These are phyloP conservation scores for Nitzschia sp. DNA, from an alignment of 108 stramenopile genomes.

Conservation along the genomic window DNA sequence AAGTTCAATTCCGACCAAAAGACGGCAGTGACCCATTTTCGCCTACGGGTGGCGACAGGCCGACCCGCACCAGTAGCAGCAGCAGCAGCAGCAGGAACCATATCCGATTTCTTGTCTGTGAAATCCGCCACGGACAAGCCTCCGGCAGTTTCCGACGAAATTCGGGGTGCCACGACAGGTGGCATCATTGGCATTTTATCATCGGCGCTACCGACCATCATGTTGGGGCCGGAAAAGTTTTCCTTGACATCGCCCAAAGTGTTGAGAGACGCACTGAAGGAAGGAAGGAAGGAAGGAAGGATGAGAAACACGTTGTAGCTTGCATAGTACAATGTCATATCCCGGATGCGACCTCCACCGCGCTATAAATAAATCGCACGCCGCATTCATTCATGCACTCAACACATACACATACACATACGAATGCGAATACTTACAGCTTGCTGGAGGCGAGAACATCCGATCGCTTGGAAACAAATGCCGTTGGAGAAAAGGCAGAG, in stretches of 20 bases:
- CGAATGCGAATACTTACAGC: background rate
- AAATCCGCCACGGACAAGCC: background rate
- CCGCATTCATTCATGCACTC: no score
- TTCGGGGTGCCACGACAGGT: background rate
- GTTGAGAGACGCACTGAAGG: background rate
- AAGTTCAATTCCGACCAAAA: background rate
- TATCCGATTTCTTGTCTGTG: background rate
- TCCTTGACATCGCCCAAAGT: background rate
- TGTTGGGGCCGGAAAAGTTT: constrained; percentile 4
- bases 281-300: no score
- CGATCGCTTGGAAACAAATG: background rate
- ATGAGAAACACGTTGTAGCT: no score
- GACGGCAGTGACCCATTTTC: background rate
- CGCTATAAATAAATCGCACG: background rate
- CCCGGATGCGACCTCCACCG: no score
- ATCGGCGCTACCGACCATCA: background rate
- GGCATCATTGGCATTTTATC: background rate
- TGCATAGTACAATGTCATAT: no score
- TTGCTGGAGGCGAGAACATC: background rate
- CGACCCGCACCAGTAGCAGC: no score
- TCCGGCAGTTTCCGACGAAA: background rate
- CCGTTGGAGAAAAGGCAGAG: background rate
- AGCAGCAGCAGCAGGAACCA: no score
- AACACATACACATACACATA: background rate
- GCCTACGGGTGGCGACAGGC: background rate